Percentiles rank a stretch among this genome's conserved stretches.
phyloP scores from a whole-genome alignment of 306 rosid genomes.

The Sesbania bispinosa region DNA sequence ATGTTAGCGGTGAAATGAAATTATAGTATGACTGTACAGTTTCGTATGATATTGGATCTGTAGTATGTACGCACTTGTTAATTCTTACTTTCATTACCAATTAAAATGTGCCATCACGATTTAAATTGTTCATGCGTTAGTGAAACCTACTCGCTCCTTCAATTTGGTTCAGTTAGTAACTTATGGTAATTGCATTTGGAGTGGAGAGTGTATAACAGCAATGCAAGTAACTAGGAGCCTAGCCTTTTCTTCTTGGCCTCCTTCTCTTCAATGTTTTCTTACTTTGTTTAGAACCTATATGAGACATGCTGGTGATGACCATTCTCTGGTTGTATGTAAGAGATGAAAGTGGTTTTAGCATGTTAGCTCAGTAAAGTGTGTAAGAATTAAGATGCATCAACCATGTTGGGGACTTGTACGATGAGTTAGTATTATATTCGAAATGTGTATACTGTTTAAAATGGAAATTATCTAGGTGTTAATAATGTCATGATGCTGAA shows the following conservation, averaged over 20 bases:
- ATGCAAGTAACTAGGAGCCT: background rate
- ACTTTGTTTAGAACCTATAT: background rate
- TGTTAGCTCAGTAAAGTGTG: background rate
- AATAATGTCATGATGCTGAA: too few species aligned
- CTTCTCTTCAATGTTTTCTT: background rate
- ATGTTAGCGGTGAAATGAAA: background rate
- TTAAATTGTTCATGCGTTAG: too few species aligned
- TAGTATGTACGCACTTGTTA: background rate
- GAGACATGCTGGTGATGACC: background rate
- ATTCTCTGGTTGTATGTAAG: constrained; percentile 6
- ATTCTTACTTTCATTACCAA: too few species aligned
- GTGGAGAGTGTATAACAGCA: background rate
- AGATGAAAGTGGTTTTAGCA: background rate
- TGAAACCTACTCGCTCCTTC: background rate
- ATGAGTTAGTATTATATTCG: background rate
- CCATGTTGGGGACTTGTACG: background rate
- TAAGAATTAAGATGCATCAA: constrained; percentile 10
- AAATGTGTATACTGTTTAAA: background rate
- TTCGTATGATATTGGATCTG: constrained; percentile 10
- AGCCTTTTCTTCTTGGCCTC: background rate
- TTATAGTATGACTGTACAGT: background rate
- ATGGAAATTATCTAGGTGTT: background rate
- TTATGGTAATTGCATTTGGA: background rate
- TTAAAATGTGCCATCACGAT: too few species aligned
- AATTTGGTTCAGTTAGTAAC: background rate